Percentiles rank a stretch among this genome's conserved stretches.
Conservation (phyloP, 306 rosid species). For the Citrullus mucosospermus region DNA sequence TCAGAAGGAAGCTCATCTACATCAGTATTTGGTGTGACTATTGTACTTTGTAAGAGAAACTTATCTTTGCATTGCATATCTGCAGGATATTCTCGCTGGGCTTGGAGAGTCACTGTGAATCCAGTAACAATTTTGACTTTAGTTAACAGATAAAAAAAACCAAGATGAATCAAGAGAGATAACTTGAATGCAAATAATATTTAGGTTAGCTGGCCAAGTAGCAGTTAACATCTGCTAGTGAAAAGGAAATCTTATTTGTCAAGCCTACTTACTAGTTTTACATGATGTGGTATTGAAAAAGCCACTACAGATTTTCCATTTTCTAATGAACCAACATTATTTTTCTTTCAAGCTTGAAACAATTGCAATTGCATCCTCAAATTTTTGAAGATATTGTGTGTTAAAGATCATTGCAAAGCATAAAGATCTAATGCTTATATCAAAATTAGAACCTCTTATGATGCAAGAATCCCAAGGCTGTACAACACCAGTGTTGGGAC, state of each 20-base stretch:
- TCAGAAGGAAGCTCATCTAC: constrained; percentile 69
- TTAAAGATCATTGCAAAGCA: background rate
- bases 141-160: background rate
- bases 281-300: background rate
- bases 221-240: background rate
- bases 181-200: background rate
- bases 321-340: background rate
- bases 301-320: background rate
- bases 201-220: background rate
- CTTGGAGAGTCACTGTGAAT: constrained; percentile 87
- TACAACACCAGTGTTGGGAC: constrained; percentile 84
- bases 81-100: constrained; percentile 73
- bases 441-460: constrained; percentile 53
- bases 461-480: constrained; percentile 76
- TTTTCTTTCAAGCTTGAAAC: background rate
- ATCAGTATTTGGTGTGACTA: constrained; percentile 53
- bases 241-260: background rate
- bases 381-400: background rate
- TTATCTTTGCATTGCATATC: constrained; percentile 86
- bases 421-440: background rate
- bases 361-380: background rate
- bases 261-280: background rate
- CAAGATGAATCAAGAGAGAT: background rate
- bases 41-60: constrained; percentile 85
- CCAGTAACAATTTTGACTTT: constrained; percentile 14